Evolutionary conservation across 2,329 filamentous ascomycete genomes (phyloP), one percentile per base, ranked within the genome.

Genomic region (Didymella keratinophila): DNA sequence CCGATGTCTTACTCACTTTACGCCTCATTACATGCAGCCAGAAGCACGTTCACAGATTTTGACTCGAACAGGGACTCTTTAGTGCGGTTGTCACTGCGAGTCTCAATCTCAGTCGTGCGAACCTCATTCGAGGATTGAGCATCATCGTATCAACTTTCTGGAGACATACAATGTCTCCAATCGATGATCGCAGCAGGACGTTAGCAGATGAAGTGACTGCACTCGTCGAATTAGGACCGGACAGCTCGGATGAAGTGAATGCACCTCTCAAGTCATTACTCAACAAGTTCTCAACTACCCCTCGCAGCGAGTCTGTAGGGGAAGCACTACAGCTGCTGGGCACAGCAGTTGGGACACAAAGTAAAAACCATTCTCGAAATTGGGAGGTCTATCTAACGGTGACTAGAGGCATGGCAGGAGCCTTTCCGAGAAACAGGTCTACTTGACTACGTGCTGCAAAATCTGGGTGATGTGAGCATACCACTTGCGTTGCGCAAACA

Each of bases 311-410:
- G 9, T 16, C 50, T 8, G 28, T 36, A 34, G 56, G 45, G 41
- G 45, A 54, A 41, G 61, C 62, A 49, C 51, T 71, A 25, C 65
- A 73, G 44, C 46, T 68, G 41, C 55, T 77, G 12, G 75, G 71
- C 28, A 76, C 73, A 25, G 72, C 71, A 37, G 71, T 73, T 32
- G 75, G 75, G 32, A 66, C 63, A 37, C 57, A 73, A 32, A 70
- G 74, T 76, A 66, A 51, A 68, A 20, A 18, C 5, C 14, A 14
- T 18, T 1, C 16, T 12, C 7, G 12, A 18, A 30, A 20, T 12
- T 12, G 11, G 34, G 28, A n/a, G 20, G 21, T 20, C 39, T 18
- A 4, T 61, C 73, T 76, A 69, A 78, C 65, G 16, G 41, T 46
- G 7, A 44, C 2, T 51, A 77, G 74, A 70, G 47, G 53, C 57